phyloP scores from a whole-genome alignment of 768 basidiomycete genomes.

The Clitopilus hobsonii region DNA sequence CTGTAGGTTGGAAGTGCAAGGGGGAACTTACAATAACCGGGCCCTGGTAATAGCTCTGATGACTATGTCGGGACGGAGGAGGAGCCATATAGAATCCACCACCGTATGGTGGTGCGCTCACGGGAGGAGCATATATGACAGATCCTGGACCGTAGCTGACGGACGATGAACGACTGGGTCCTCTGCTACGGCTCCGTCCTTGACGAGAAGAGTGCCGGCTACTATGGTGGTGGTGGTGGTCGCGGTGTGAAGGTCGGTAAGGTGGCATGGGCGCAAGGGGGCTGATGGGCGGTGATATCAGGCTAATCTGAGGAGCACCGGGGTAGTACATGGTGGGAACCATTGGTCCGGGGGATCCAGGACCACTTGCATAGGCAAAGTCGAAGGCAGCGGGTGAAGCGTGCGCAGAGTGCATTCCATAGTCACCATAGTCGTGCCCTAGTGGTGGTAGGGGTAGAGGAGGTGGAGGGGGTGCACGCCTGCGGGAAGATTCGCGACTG shows the following conservation, averaged over 20 bases:
- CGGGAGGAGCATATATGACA: not conserved
- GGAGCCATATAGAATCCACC: not conserved
- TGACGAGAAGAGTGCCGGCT: conserved; percentile 3
- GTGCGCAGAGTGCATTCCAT: conserved; percentile 6
- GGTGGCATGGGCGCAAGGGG: not conserved
- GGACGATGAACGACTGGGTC: conserved; percentile 7
- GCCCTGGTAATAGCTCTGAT: not conserved
- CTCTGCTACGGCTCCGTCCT: conserved; percentile 1
- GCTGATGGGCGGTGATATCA: conserved; percentile 9
- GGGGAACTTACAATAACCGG: not conserved
- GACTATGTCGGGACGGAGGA: not conserved
- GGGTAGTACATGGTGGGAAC: conserved; percentile 5
- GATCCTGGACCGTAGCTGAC: conserved; percentile 1
- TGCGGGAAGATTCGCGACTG: not conserved
- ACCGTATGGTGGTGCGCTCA: not conserved
- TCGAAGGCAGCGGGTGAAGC: conserved; percentile 6
- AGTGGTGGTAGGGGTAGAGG: conserved; percentile 8
- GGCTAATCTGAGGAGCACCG: conserved; percentile 4
- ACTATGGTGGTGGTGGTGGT: not conserved
- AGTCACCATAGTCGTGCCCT: conserved; percentile 3
- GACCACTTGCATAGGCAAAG: conserved; percentile 10
- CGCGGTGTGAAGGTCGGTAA: not conserved
- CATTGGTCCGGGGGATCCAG: conserved; percentile 13
- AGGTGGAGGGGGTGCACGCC: conserved; percentile 9
- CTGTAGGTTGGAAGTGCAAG: not conserved